Base-by-base conservation (phyloP, 2,329 filamentous ascomycete genomes). In the Phyllachora maydis region DNA sequence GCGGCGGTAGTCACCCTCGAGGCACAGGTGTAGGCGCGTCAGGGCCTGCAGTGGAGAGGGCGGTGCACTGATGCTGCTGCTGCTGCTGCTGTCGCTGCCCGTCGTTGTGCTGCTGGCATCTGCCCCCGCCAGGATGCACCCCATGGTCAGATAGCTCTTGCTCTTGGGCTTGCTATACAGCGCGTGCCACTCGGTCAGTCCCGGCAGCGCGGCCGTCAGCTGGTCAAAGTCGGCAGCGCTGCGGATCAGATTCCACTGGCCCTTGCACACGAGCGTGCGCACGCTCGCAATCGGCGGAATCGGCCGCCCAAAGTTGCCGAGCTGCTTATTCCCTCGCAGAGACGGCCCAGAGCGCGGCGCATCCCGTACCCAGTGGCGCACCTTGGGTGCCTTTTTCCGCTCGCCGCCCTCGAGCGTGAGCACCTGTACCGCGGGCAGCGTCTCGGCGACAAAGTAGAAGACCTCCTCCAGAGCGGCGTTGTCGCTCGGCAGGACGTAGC, bases 361-460 rank as follows among this genome's bases (percentile, higher is more conserved):
- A 9, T 31, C 30, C 6, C 30, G 29, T 17, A 53, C 42, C 38
- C 68, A 70, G 29, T 68, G 59, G 21, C 45, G 46, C 23, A 81
- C 68, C 43, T 68, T 66, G 5, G 73, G 73, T 3, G 74, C 69
- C 42, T 77, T 78, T 40, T 73, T 75, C 31, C 73, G 64, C 40
- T 81, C 71, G 4, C 75, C 74, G n/a, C 73, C 75, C 42, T 81
- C 73, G 10, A 81, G 51, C 0, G 74, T 81, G 37, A 82, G 49
- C 18, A 78, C 65, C 30, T 59, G 61, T 1, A 64, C 62, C 25
- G 65, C 54, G 0, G 67, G 61, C 19, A 77, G 65, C 8, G 58
- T 56, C 14, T 49, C 49, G 23, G 54, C 48, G 11, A 78, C 54
- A 28, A 76, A 72, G 23, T 50, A 47, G 32, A 81, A 77, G 2